A percentile compares a stretch with the other conserved stretches of the same genome.
Evolutionary conservation across 225 moss, liverwort and hornwort species (phyloP).

Genomic region (Straminergon stramineum): DNA sequence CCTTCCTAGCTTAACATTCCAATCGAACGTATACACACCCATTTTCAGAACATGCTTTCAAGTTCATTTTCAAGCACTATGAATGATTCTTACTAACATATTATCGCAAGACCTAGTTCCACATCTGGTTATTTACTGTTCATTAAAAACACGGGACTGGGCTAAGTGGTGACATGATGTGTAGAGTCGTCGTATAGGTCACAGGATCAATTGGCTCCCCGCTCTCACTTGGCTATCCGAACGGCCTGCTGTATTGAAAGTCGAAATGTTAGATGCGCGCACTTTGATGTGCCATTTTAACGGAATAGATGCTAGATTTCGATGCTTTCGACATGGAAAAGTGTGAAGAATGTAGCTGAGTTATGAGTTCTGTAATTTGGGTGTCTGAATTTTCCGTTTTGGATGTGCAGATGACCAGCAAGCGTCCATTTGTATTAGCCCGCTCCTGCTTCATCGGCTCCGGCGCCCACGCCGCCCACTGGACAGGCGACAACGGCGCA

Average conservation of each 20-base stretch:
- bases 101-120: background rate
- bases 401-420: slow-evolving; percentile 12
- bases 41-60: background rate
- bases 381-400: background rate
- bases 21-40: background rate
- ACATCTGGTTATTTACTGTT: background rate
- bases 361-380: no score
- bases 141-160: background rate
- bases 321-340: background rate
- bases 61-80: no score
- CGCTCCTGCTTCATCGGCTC: slow-evolving; percentile 60
- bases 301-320: background rate
- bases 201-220: background rate
- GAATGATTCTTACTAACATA: no score
- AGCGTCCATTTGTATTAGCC: slow-evolving; percentile 56
- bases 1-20: background rate
- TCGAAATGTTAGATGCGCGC: no score
- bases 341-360: background rate
- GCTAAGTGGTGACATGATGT: background rate
- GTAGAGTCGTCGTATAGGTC: background rate
- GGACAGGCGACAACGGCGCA: slow-evolving; percentile 72
- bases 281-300: background rate
- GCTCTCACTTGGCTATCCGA: background rate
- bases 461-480: slow-evolving; percentile 49
- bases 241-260: background rate